Conservation (phyloP, 1,284 basidiomycete genomes). For the Tausonia pullulans region DNA sequence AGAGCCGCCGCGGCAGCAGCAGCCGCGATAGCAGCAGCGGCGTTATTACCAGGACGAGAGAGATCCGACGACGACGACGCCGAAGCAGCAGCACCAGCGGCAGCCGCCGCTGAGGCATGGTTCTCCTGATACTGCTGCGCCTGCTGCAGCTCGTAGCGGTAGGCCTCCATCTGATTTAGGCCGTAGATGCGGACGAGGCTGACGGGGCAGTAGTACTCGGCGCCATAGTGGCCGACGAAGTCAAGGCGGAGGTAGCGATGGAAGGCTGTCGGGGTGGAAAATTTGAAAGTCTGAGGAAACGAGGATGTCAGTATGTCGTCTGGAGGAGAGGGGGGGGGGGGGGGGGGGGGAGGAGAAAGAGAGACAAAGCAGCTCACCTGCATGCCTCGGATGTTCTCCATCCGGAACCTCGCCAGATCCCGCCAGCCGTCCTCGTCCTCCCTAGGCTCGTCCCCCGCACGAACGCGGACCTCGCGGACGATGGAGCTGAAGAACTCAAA, state of each 20-base stretch:
- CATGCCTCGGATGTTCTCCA: conserved; percentile 81
- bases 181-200: conserved; percentile 89
- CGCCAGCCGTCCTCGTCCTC: conserved; percentile 47
- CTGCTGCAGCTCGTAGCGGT: conserved; percentile 51
- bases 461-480: conserved; percentile 82
- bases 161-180: conserved; percentile 91
- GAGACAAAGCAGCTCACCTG: conserved; percentile 48
- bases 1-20: background rate
- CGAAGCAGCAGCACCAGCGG: background rate
- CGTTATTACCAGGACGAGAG: background rate
- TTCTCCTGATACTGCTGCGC: conserved; percentile 40
- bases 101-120: conserved; percentile 18
- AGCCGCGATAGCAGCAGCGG: background rate
- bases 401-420: conserved; percentile 57
- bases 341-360: conserved; percentile 2
- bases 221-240: conserved; percentile 86
- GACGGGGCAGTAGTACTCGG: conserved; percentile 92
- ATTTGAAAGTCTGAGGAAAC: conserved; percentile 56
- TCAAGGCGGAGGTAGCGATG: conserved; percentile 91
- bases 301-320: background rate
- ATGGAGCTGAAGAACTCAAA: conserved; percentile 98
- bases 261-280: conserved; percentile 51
- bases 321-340: background rate
- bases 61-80: background rate
- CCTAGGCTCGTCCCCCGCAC: conserved; percentile 69